Percentiles rank a stretch among this genome's conserved stretches.
These are phyloP conservation scores for Verticillium tricorpus DNA, from an alignment of 2,329 filamentous ascomycete genomes.

Conservation along the genomic window DNA sequence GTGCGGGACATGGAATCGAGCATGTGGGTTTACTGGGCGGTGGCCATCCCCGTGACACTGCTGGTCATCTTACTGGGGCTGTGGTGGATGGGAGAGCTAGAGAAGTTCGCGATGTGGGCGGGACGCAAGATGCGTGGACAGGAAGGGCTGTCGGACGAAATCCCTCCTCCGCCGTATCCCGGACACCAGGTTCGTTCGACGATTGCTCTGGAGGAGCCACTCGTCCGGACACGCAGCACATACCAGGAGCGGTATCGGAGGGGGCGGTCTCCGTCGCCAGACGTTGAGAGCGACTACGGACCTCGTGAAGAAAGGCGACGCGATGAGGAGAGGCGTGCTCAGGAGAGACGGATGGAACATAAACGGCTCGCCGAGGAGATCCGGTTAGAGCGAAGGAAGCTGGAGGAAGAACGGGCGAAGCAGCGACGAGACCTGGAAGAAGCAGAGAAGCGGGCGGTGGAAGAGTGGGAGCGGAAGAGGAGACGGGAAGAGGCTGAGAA, in stretches of 20 bases:
- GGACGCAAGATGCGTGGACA: background rate
- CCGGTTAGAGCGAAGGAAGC: background rate
- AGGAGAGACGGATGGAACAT: background rate
- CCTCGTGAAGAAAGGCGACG: background rate
- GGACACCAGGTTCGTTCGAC: background rate
- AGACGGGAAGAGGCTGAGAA: background rate
- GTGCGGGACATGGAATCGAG: constrained; percentile 42
- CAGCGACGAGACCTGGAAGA: background rate
- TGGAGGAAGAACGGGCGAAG: background rate
- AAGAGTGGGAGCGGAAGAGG: background rate
- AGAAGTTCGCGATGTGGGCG: constrained; percentile 17
- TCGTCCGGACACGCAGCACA: background rate
- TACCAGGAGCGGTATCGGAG: background rate
- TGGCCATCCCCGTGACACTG: constrained; percentile 40
- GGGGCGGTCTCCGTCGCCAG: background rate
- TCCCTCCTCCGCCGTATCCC: background rate
- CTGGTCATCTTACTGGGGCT: constrained; percentile 34
- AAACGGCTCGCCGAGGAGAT: background rate
- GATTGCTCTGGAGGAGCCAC: background rate
- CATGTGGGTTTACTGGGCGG: constrained; percentile 47
- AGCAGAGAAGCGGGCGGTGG: background rate
- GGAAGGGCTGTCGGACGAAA: background rate
- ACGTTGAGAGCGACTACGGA: background rate
- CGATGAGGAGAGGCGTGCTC: background rate
- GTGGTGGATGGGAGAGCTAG: constrained; percentile 38